Evolutionary conservation across 495 filamentous ascomycete genomes (phyloP).

Genomic region (Podospora conica): DNA sequence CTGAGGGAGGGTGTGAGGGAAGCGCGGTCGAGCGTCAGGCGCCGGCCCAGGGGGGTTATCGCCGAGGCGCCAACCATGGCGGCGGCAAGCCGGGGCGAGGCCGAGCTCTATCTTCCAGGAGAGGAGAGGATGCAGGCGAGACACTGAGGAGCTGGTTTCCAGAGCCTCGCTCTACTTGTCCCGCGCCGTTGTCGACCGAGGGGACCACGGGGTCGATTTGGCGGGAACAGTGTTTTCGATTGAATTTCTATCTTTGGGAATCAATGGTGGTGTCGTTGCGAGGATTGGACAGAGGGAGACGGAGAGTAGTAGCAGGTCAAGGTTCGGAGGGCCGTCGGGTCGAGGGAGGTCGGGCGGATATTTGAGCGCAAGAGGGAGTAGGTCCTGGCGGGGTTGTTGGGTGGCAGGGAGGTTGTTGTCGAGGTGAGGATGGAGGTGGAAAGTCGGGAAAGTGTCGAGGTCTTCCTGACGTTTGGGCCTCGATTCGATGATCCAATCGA

Average conservation of each 20-base stretch:
- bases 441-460: neutral
- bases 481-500: conserved; percentile 5
- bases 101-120: neutral
- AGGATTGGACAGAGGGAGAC: neutral
- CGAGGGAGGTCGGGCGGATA: neutral
- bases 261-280: neutral
- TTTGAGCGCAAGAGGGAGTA: neutral
- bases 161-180: neutral
- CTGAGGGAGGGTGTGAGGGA: conserved; percentile 33
- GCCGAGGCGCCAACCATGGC: neutral
- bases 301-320: neutral
- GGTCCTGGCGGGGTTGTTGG: neutral
- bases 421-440: neutral
- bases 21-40: conserved; percentile 6
- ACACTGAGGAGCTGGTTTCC: neutral
- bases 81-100: neutral
- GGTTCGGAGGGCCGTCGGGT: neutral
- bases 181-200: neutral
- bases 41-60: neutral
- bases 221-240: no score
- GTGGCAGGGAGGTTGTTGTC: neutral
- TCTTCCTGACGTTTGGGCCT: neutral
- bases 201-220: neutral
- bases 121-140: neutral
- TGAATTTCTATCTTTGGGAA: neutral